Evolutionary conservation across 75 land plant genomes (phyloP).

Genomic region (Gnetum montanum): DNA sequence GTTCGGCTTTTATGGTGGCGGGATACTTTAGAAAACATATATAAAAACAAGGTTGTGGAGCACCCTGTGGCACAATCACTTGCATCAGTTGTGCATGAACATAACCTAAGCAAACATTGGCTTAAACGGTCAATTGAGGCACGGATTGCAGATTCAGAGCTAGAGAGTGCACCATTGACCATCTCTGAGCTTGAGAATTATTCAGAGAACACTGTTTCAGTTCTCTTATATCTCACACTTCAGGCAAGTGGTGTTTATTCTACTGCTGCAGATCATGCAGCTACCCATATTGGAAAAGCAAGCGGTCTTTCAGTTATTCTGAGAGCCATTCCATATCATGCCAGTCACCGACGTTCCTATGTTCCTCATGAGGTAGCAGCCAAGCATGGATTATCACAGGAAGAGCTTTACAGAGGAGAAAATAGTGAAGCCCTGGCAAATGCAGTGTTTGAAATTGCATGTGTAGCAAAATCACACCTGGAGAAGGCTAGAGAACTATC

Average conservation of each 20-base stretch:
- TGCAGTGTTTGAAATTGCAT: conserved; percentile 88
- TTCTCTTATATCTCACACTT: conserved; percentile 74
- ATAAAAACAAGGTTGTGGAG: conserved; percentile 46
- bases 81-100: conserved; percentile 46
- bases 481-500: conserved; percentile 73
- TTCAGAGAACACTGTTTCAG: conserved; percentile 86
- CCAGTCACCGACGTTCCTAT: conserved; percentile 45
- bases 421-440: conserved; percentile 46
- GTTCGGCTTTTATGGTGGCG: conserved; percentile 97
- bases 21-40: conserved; percentile 80
- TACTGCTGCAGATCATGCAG: conserved; percentile 94
- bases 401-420: conserved; percentile 37
- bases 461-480: conserved; percentile 76
- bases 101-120: conserved; percentile 80
- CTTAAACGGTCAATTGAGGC: conserved; percentile 83
- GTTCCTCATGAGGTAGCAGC: conserved; percentile 72
- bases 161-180: conserved; percentile 45
- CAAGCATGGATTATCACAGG: conserved; percentile 67
- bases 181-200: conserved; percentile 71
- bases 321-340: conserved; percentile 72
- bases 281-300: conserved; percentile 96
- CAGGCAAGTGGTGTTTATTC: conserved; percentile 91
- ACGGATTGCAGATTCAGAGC: conserved; percentile 67
- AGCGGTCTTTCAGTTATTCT: conserved; percentile 78
- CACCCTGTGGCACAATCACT: conserved; percentile 80